Percentiles rank a stretch among this genome's conserved stretches.
phyloP scores from a whole-genome alignment of 805 yeast species.

The Spathaspora gorwiae region DNA sequence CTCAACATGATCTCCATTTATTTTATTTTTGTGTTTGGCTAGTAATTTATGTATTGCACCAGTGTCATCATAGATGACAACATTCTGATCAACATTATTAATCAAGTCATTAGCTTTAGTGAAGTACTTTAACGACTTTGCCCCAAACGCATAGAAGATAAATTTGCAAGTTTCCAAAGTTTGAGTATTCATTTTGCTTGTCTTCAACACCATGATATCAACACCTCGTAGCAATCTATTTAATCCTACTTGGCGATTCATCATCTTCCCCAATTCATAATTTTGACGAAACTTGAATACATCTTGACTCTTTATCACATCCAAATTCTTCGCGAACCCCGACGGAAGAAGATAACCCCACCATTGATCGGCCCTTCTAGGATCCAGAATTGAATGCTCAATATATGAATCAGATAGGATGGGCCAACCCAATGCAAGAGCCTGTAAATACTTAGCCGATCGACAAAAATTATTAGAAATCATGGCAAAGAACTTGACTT shows the following conservation, averaged over 20 bases:
- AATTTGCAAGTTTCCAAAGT: slow-evolving; percentile 36
- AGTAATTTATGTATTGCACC: slow-evolving; percentile 1
- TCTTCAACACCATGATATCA: slow-evolving; percentile 30
- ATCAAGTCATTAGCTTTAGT: slow-evolving; percentile 1
- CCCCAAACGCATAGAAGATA: slow-evolving; percentile 45
- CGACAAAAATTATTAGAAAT: slow-evolving; percentile 56
- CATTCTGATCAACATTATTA: slow-evolving; percentile 5
- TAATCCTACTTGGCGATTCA: slow-evolving; percentile 36
- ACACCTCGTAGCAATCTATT: slow-evolving; percentile 33
- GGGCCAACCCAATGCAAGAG: slow-evolving; percentile 84
- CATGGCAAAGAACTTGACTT: slow-evolving; percentile 57
- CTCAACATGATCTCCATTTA: background rate
- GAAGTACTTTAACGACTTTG: slow-evolving; percentile 17
- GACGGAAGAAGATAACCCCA: slow-evolving; percentile 61
- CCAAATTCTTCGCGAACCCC: slow-evolving; percentile 54
- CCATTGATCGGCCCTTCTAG: slow-evolving; percentile 31
- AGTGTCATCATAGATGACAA: slow-evolving; percentile 27
- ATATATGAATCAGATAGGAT: slow-evolving; percentile 58
- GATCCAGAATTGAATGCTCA: slow-evolving; percentile 7
- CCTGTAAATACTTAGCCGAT: slow-evolving; percentile 72
- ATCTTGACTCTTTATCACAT: slow-evolving; percentile 45
- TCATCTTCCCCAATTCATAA: slow-evolving; percentile 19
- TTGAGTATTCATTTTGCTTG: slow-evolving; percentile 22
- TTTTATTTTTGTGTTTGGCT: background rate
- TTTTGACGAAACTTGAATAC: slow-evolving; percentile 40